Evolutionary conservation across 192 early-diverging fungal species (phyloP), one percentile per base, ranked within the genome.

Genomic region (Pecoramyces ruminantium): DNA sequence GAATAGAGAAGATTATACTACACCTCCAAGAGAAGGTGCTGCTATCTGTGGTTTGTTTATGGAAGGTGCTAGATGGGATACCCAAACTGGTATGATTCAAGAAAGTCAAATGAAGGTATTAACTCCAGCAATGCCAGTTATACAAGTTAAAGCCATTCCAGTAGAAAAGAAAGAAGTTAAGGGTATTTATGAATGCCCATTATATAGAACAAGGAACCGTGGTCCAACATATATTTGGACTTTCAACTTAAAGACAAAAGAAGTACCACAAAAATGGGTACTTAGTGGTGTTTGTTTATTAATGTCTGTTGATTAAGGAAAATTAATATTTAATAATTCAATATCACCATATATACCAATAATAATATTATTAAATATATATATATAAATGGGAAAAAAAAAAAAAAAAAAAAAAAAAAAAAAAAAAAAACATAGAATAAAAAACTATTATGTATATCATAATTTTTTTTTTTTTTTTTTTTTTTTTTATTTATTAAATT

Each of bases 61-160:
- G 90, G 90, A 92, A 83, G 90, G 90, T 4, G 90, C 90, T 16
- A 79, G 90, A 29, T 92, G 90, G 90, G 90, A 92, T 81, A 89
- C 87, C n/a, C 83, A 82, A 79, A 89, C 90, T 13, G 89, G 90
- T 21, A 83, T 91, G 79, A 91, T 92, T 79, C 90, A 92, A 82
- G 90, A 92, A 81, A 86, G 87, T 17, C 83, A 88, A 78, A 80
- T 92, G 82, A 92, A 92, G 80, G 90, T 91, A 67, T 84, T 92
- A 27, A 91, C 87, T 12, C 90, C 90, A 0, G 82, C 88, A 4
- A 92, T 92, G 90, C 90, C 90, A 2, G 90, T 92, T 25, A 91
- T 92, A 79, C 89, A 89, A 82, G 87, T 92, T 82, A 91, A 90
- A 78, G 90, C 90, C 13, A 86, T 92, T 39, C 88, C 90, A 1